Percentiles rank a stretch among this genome's conserved stretches.
Evolutionary conservation across 148 eudicot species (phyloP).

Genomic region (Chenopodium quinoa): DNA sequence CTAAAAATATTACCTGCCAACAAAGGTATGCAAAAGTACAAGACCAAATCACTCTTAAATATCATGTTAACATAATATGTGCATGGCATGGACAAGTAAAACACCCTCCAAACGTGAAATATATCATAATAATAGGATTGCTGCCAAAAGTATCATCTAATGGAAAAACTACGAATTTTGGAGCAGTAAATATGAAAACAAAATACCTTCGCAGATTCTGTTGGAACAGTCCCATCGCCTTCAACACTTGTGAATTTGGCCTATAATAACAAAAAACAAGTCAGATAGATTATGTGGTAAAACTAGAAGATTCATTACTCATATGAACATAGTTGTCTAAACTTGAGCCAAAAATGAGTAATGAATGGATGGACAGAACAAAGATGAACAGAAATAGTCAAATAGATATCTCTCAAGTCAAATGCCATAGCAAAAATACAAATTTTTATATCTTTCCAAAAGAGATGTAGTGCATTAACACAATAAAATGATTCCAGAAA

Average conservation of each 20-base stretch:
- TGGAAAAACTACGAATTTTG: background rate
- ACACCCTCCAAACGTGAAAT: background rate
- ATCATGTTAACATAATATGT: background rate
- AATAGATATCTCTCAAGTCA: background rate
- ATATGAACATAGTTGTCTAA: background rate
- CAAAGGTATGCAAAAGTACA: background rate
- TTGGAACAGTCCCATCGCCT: slow-evolving; percentile 98
- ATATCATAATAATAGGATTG: background rate
- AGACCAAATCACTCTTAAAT: background rate
- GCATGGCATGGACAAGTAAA: background rate
- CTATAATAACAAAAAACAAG: slow-evolving; percentile 37
- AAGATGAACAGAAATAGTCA: background rate
- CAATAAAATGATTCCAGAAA: background rate
- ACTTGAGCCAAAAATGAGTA: background rate
- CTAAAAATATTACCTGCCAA: background rate
- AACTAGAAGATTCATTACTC: no score
- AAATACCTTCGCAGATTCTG: slow-evolving; percentile 89
- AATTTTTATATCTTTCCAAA: background rate
- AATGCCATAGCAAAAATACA: background rate
- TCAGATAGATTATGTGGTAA: background rate
- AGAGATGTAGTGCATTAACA: background rate
- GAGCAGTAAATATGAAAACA: slow-evolving; percentile 1
- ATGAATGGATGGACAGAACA: background rate
- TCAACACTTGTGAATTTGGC: slow-evolving; percentile 60
- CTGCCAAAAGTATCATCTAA: background rate